These are phyloP conservation scores for Drosera capensis DNA, from an alignment of 148 eudicot species.

Conservation along the genomic window DNA sequence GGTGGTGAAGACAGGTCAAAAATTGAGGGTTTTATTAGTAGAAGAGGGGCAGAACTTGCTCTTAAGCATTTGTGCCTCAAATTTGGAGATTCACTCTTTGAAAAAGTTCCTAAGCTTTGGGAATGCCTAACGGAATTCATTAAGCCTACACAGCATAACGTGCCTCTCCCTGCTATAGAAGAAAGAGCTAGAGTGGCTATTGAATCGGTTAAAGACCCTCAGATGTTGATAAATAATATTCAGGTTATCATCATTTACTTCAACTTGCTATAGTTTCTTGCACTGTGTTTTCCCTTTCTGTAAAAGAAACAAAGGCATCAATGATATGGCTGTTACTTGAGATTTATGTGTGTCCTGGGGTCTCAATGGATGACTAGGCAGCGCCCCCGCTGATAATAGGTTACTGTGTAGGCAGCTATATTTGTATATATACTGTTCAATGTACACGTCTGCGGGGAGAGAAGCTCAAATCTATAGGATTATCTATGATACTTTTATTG, in stretches of 20 bases:
- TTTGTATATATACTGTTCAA: too few species aligned
- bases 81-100: slow-evolving; percentile 69
- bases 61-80: slow-evolving; percentile 67
- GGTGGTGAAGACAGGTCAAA: slow-evolving; percentile 68
- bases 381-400: too few species aligned
- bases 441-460: too few species aligned
- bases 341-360: too few species aligned
- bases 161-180: slow-evolving; percentile 26
- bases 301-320: too few species aligned
- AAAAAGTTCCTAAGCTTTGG: slow-evolving; percentile 88
- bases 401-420: too few species aligned
- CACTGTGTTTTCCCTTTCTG: too few species aligned
- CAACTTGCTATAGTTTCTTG: not conserved
- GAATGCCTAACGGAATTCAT: slow-evolving; percentile 91
- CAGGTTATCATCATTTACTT: slow-evolving; percentile 12
- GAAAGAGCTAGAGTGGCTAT: slow-evolving; percentile 30
- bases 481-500: too few species aligned
- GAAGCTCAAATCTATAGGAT: too few species aligned
- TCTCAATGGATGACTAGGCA: too few species aligned
- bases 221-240: slow-evolving; percentile 79
- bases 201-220: slow-evolving; percentile 62
- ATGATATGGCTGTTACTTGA: not conserved
- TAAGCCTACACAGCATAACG: slow-evolving; percentile 44
- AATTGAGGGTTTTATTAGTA: slow-evolving; percentile 77
- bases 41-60: slow-evolving; percentile 96